Percentiles rank a stretch among this genome's conserved stretches.
Evolutionary conservation across 345 rosid species (phyloP).

Genomic region (Salix dunnii): DNA sequence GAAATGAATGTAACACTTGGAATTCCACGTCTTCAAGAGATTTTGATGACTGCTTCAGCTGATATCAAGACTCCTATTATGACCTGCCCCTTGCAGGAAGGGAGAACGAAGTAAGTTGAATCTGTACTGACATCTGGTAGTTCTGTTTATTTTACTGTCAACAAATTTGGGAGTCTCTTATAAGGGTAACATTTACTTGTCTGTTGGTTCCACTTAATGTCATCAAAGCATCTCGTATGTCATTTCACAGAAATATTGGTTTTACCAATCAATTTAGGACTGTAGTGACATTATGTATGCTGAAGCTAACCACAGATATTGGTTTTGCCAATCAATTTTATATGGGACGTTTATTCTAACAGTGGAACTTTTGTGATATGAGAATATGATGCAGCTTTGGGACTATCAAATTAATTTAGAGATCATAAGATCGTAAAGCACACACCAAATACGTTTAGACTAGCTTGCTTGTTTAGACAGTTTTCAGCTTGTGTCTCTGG

Average conservation of each 20-base stretch:
- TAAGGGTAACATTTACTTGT: background rate
- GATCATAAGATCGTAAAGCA: background rate
- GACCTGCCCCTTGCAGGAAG: slow-evolving; percentile 79
- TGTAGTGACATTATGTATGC: no score
- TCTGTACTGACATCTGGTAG: background rate
- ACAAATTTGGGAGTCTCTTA: background rate
- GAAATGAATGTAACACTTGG: slow-evolving; percentile 99
- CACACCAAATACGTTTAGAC: no score
- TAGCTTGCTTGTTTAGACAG: no score
- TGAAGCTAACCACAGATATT: no score
- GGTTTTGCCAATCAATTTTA: background rate
- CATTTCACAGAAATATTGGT: no score
- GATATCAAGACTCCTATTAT: slow-evolving; percentile 85
- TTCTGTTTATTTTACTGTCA: background rate
- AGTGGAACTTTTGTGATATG: background rate
- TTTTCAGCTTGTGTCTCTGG: no score
- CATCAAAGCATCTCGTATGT: background rate
- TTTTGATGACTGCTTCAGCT: slow-evolving; percentile 80
- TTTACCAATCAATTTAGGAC: no score
- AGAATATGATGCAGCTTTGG: background rate
- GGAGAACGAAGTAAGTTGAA: slow-evolving; percentile 56
- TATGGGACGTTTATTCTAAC: background rate
- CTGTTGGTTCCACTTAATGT: background rate
- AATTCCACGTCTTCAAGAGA: slow-evolving; percentile 94
- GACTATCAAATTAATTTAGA: background rate